These are phyloP conservation scores for Penicillium sp. DNA, from an alignment of 2,329 filamentous ascomycete genomes.

Conservation along the genomic window DNA sequence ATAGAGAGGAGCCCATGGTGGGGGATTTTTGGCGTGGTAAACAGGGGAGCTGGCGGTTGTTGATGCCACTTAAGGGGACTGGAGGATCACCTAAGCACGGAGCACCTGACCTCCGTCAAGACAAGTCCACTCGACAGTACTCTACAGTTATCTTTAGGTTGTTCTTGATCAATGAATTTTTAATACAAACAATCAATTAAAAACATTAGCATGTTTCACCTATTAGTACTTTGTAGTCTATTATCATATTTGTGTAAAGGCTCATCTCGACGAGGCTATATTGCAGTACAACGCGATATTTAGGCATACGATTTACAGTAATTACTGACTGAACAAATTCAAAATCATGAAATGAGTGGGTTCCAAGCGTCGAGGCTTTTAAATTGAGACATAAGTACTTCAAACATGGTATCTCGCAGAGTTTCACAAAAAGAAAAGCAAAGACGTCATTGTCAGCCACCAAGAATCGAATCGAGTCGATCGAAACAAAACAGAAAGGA, in stretches of 20 bases:
- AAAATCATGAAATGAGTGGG: neutral
- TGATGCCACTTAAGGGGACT: slow-evolving; percentile 39
- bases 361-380: slow-evolving; percentile 11
- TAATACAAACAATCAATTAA: neutral
- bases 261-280: neutral
- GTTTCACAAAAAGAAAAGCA: slow-evolving; percentile 13
- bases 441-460: slow-evolving; percentile 4
- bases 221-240: neutral
- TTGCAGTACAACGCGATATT: neutral
- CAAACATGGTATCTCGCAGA: slow-evolving; percentile 27
- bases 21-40: slow-evolving; percentile 26
- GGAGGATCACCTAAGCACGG: slow-evolving; percentile 34
- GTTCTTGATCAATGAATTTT: neutral
- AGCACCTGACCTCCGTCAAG: slow-evolving; percentile 3
- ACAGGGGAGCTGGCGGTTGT: slow-evolving; percentile 31
- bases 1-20: slow-evolving; percentile 33
- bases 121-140: neutral
- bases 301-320: neutral
- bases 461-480: neutral
- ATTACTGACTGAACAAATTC: neutral
- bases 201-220: neutral
- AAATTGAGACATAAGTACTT: slow-evolving; percentile 17
- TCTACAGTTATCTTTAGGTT: neutral
- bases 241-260: neutral
- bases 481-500: slow-evolving; percentile 10